phyloP scores from a whole-genome alignment of 371 early-diverging fungal species.

The Agmasoma carcini region DNA sequence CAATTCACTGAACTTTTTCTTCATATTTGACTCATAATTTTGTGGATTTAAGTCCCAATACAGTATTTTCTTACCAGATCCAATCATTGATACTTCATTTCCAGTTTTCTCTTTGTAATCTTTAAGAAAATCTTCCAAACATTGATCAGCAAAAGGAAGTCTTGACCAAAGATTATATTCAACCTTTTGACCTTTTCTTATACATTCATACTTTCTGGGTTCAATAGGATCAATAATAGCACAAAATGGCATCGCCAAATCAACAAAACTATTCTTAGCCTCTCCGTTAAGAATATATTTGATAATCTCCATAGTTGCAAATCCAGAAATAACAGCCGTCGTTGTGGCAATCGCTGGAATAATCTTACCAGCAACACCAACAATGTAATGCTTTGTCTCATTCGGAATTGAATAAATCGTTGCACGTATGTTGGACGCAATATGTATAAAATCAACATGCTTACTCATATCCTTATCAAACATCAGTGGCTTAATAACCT shows the following conservation, averaged over 20 bases:
- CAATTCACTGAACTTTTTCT: constrained; percentile 35
- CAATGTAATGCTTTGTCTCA: constrained; percentile 80
- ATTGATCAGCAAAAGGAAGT: constrained; percentile 72
- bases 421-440: constrained; percentile 88
- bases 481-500: constrained; percentile 88
- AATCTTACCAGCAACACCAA: constrained; percentile 97
- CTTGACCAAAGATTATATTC: constrained; percentile 84
- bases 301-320: constrained; percentile 74
- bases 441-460: constrained; percentile 95
- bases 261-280: constrained; percentile 94
- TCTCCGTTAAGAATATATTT: constrained; percentile 37
- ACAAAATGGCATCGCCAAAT: constrained; percentile 93
- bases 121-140: constrained; percentile 71
- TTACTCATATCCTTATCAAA: constrained; percentile 96
- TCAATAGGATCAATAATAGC: constrained; percentile 91
- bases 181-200: constrained; percentile 63
- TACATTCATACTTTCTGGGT: constrained; percentile 56
- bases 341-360: constrained; percentile 99
- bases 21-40: constrained; percentile 33
- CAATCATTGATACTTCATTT: constrained; percentile 79
- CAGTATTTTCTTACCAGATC: constrained; percentile 74
- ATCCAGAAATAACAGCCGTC: constrained; percentile 89
- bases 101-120: constrained; percentile 65
- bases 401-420: constrained; percentile 77
- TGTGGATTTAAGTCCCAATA: constrained; percentile 28